A percentile compares a stretch with the other conserved stretches of the same genome.
Evolutionary conservation across 2,329 filamentous ascomycete species (phyloP).

Genomic region (Claviceps pazoutovae): DNA sequence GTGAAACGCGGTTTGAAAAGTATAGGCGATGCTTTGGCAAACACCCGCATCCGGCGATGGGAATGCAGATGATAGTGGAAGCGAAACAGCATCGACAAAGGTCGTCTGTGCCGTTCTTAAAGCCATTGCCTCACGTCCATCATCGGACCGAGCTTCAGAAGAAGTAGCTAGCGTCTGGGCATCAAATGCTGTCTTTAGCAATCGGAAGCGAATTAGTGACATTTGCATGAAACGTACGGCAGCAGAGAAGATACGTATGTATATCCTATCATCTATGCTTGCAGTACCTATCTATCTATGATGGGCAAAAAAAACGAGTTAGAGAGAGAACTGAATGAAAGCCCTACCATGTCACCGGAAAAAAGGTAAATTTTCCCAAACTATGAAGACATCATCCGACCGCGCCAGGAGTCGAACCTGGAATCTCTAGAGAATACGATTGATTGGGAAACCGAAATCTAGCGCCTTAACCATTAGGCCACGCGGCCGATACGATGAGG

Average conservation of each 20-base stretch:
- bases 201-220: background rate
- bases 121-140: background rate
- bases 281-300: too few relatives aligned
- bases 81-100: background rate
- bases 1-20: background rate
- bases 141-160: background rate
- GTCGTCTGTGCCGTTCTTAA: background rate
- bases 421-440: slow-evolving; percentile 25
- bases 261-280: too few relatives aligned
- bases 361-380: background rate
- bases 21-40: background rate
- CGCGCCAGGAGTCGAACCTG: slow-evolving; percentile 31
- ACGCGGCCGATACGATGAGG: slow-evolving; percentile 20
- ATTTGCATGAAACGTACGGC: background rate
- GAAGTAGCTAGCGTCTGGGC: background rate
- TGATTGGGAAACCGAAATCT: slow-evolving; percentile 23
- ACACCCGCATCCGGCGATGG: background rate
- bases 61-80: background rate
- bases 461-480: slow-evolving; percentile 30
- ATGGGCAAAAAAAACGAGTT: background rate
- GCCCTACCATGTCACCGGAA: rapidly evolving
- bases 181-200: background rate
- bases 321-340: too few relatives aligned
- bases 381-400: too few relatives aligned
- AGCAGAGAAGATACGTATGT: too few relatives aligned